Base-by-base conservation (phyloP, 2,329 filamentous ascomycete species). In the Xylaria sp. region DNA sequence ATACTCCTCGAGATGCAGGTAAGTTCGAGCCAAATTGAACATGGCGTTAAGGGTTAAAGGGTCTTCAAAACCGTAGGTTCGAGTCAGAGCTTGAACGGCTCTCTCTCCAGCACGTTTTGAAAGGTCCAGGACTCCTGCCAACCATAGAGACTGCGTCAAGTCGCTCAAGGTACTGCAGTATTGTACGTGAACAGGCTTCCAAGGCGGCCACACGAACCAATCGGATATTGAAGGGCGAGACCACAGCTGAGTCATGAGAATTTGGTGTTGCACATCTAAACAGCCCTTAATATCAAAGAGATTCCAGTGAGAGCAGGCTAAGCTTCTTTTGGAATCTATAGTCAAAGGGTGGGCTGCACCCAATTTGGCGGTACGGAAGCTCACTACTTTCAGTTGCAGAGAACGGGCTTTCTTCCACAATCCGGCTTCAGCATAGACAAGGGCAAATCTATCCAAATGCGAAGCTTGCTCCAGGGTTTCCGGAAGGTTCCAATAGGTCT, bases 1-100 rank as follows among this genome's bases (percentile, higher is more conserved):
- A 54, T 68, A 61, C 15, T 73, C 69, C 9, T 68, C 61, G 51
- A 71, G 36, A 46, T 76, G 75, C 3, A 76, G 54, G 58, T 73
- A 75, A 13, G 75, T 75, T 28, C 74, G 72, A 12, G 72, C 74
- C 13, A 79, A 64, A 39, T 74, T 75, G 66, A 77, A 78, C 76
- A 78, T 78, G 2, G 77, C 73, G 58, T 62, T 72, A 15, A 79
- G 67, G 9, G 77, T 79, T 31, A 74, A 25, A 52, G 74, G 77
- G 64, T 77, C 71, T 49, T 73, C 69, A 3, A 18, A 23, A 8
- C 75, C 77, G 4, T 77, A 54, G 12, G 52, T 67, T 31, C 20
- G 62, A 20, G 33, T 69, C 57, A 59, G 54, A 15, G 52, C 52
- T 25, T 68, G 62, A 12, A 72, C 71, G 3, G 69, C 69, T 49